Evolutionary conservation across 1,284 basidiomycete species (phyloP).

Genomic region (Puccinia triticina): DNA sequence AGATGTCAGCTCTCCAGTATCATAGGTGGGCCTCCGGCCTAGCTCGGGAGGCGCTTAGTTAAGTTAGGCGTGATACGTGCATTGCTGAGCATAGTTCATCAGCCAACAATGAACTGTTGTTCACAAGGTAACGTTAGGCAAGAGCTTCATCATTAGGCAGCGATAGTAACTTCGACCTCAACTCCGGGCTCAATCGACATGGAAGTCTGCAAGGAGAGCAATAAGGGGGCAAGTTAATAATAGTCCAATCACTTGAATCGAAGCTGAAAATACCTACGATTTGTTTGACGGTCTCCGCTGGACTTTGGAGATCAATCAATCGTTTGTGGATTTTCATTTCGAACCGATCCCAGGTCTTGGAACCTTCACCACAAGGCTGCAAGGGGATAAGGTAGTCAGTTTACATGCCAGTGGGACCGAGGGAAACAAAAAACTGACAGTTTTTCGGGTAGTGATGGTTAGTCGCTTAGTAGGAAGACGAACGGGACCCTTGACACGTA

Average conservation of each 20-base stretch:
- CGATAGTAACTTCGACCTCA: conserved; percentile 55
- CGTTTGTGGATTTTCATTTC: conserved; percentile 99
- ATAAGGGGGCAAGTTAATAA: neutral
- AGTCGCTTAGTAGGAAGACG: conserved; percentile 98
- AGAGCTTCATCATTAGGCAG: conserved; percentile 35
- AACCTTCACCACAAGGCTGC: conserved; percentile 98
- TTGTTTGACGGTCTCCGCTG: conserved; percentile 99
- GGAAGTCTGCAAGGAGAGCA: conserved; percentile 52
- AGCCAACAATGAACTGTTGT: no score
- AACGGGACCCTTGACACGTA: conserved; percentile 98
- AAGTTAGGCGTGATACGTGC: no score
- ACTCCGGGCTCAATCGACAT: conserved; percentile 55
- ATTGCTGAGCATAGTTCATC: no score
- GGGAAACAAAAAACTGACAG: conserved; percentile 16
- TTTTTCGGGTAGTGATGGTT: conserved; percentile 95
- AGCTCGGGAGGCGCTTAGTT: no score
- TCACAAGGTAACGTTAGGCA: no score
- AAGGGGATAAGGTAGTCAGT: neutral
- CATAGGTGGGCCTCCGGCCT: no score
- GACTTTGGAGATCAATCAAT: conserved; percentile 97
- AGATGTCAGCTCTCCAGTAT: no score
- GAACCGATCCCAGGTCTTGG: conserved; percentile 99
- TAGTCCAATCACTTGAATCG: neutral
- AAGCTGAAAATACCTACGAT: conserved; percentile 70
- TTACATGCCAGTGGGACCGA: neutral